Evolutionary conservation across 164 flowering plant species (phyloP).

Genomic region (Paratinospora sagittata): DNA sequence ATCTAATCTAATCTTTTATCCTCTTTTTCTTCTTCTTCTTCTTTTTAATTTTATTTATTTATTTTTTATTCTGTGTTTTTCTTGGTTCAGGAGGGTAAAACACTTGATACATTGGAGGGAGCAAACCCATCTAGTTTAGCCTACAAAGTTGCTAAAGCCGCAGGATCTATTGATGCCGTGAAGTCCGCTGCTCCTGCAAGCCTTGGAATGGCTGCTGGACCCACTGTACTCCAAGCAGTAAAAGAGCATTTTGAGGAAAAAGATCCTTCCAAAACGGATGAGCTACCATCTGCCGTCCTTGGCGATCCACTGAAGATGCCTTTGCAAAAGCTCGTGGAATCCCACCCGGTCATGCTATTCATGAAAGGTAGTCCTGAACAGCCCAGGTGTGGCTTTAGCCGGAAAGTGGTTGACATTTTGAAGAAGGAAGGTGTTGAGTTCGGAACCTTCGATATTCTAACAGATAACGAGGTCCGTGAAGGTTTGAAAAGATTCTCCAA

Average conservation of each 20-base stretch:
- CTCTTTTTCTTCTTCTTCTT: too few species aligned
- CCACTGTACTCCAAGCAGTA: conserved; percentile 65
- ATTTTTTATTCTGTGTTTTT: too few species aligned
- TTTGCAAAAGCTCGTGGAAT: conserved; percentile 54
- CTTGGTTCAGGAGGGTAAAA: conserved; percentile 59
- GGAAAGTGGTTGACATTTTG: conserved; percentile 67
- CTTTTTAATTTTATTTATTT: too few species aligned
- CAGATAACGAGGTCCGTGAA: conserved; percentile 78
- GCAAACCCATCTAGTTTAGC: conserved; percentile 92
- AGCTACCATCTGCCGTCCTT: conserved; percentile 21
- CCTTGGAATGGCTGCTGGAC: conserved; percentile 88
- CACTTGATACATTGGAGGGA: conserved; percentile 75
- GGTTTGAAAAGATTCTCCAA: conserved; percentile 79
- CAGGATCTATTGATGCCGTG: conserved; percentile 41
- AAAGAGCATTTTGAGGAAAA: conserved; percentile 51
- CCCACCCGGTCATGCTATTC: conserved; percentile 76
- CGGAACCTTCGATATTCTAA: conserved; percentile 81
- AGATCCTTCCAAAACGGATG: conserved; percentile 29
- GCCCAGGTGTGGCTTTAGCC: conserved; percentile 90
- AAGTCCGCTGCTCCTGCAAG: conserved; percentile 86
- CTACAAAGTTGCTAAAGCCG: conserved; percentile 80
- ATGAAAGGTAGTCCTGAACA: conserved; percentile 90
- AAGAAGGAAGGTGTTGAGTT: conserved; percentile 67
- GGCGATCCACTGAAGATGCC: conserved; percentile 35
- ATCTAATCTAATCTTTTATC: not conserved